A percentile compares a stretch with the other conserved stretches of the same genome.
Conservation (phyloP, 768 basidiomycete genomes). For the Rhizopogon vesiculosus region DNA sequence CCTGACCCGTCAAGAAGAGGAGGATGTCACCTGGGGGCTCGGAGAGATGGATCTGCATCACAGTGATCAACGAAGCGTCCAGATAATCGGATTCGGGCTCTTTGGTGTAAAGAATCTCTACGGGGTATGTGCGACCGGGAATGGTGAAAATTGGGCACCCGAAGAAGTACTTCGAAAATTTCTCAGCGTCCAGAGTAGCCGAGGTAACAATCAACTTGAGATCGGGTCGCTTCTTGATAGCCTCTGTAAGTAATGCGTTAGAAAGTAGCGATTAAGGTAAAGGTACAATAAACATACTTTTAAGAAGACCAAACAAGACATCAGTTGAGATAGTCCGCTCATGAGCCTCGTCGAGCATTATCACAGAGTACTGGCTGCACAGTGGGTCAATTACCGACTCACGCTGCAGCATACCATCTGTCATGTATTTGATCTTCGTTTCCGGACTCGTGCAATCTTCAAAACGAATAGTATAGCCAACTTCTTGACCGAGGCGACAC, state of each 20-base stretch:
- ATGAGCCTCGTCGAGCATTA: conserved; percentile 99
- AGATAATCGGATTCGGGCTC: conserved; percentile 98
- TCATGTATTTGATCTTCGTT: conserved; percentile 99
- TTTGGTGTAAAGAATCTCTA: conserved; percentile 97
- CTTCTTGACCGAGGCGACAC: conserved; percentile 94
- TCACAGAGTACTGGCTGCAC: conserved; percentile 85
- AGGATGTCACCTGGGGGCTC: conserved; percentile 96
- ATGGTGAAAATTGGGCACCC: conserved; percentile 99
- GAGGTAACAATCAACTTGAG: conserved; percentile 98
- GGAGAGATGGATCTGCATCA: conserved; percentile 99
- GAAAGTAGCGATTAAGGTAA: neutral
- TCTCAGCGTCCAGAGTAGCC: conserved; percentile 98
- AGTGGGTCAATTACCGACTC: conserved; percentile 96
- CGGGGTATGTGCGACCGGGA: conserved; percentile 98
- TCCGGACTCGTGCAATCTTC: conserved; percentile 99
- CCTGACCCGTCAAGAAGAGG: conserved; percentile 96
- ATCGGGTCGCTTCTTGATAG: conserved; percentile 90
- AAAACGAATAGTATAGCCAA: conserved; percentile 98
- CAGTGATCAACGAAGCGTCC: conserved; percentile 95
- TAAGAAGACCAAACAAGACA: conserved; percentile 92
- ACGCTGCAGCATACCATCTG: conserved; percentile 98
- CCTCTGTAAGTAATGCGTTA: conserved; percentile 53
- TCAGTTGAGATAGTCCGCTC: conserved; percentile 99
- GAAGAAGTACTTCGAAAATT: conserved; percentile 99
- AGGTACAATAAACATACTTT: conserved; percentile 34